Evolutionary conservation across 805 yeast genomes (phyloP), one percentile per base, ranked within the genome.

Genomic region (Nakazawaea ambrosiae): DNA sequence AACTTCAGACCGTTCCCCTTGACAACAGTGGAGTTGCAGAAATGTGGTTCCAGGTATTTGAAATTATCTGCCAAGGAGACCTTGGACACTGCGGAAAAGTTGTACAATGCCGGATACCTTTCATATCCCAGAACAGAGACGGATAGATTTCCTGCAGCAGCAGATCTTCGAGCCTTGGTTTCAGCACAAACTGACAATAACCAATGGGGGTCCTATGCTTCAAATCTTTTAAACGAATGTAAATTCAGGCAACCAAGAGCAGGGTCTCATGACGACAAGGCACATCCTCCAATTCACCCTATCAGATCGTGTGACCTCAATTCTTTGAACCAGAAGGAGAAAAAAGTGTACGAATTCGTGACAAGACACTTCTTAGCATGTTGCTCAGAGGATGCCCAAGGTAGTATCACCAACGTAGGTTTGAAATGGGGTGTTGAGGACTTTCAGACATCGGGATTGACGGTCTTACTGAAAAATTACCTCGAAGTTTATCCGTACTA

Each of bases 61-160:
- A 82, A 78, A 44, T 59, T 87, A 66, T 74, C 84, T 49, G 92
- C 97, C 0, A 88, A 89, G 50, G 70, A 69, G 33, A 77, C 96
- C 2, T 63, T 92, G 49, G 75, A 73, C 19, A 60, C 68, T 0
- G 98, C 99, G 0, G 98, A 92, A 57, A 74, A 73, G 45, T 66
- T 92, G 18, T 92, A 92, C 55, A 88, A 82, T 41, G 66, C 71
- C 33, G 98, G 98, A 0, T 86, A 76, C 51, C 66, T 92, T 1
- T 88, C 97, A 0, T 92, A 92, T 54, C 99, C 99, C 3, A 81
- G 99, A 66, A 92, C 99, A 0, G 99, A 92, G 53, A 92, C 99
- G 0, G 97, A 92, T 55, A 71, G 61, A 18, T 94, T 84, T 50
- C 96, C 95, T 2, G 57, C 62, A 0, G 66, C 69, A 1, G 86